Base-by-base conservation (phyloP, 192 early-diverging fungal species). In the Linnemannia hyalina region DNA sequence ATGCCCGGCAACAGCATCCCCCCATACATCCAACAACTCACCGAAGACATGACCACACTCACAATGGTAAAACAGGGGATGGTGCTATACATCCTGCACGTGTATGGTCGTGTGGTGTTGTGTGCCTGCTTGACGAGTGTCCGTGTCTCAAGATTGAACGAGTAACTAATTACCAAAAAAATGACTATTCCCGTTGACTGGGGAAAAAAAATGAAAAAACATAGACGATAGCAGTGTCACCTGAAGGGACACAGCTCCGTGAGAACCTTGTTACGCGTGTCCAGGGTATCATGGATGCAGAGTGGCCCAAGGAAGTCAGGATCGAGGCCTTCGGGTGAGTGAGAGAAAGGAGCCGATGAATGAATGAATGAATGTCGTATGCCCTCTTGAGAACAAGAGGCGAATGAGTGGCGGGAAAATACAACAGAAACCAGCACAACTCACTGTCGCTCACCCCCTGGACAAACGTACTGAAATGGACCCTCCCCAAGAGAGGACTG, bases 261-360 rank as follows among this genome's bases (percentile, higher is more conserved):
- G 83, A 86, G 26, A 70, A 57, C 75, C 54, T 86, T 18, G 60
- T 86, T 18, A 69, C 83, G 65, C 83, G 83, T 23, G 83, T 86
- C 0, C 83, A 86, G 63, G 83, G 83, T 40, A 86, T 86, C 70
- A 44, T 86, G 75, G 73, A 86, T 41, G 80, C 83, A 38, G 83
- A 86, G 32, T 86, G 83, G 83, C 83, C 83, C 44, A 86, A 86
- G 52, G 83, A 86, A 16, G 68, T 75, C 70, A 86, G 80, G 75
- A 73, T 86, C 35, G 83, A 86, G 70, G 57, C 49, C 47, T 86
- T 86, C 63, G 83, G 83, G 83, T 86, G 29, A 80, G 77, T 7
- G 29, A 47, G 26, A 32, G 16, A 9, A 72, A 7, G 60, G 55
- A 23, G 10, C 55, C n/a, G 6, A 23, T 55, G 52, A 23, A 23